Conservation (phyloP, 257 asterid species). For the Solanum chiquidenum region DNA sequence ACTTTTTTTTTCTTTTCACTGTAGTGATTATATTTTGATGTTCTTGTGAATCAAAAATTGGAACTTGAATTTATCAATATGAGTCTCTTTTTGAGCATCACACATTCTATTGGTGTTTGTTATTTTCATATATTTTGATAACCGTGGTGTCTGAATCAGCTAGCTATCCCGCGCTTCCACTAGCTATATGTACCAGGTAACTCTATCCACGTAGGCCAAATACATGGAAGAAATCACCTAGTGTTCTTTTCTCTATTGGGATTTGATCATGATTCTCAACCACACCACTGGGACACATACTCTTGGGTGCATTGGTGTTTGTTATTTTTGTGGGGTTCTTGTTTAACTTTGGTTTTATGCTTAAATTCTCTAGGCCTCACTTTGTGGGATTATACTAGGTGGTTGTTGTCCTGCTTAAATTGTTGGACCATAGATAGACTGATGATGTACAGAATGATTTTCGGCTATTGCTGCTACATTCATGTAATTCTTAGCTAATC, state of each 20-base stretch:
- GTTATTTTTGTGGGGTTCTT: neutral
- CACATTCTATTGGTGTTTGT: neutral
- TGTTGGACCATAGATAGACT: neutral
- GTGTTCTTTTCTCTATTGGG: neutral
- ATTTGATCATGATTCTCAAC: neutral
- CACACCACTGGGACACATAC: neutral
- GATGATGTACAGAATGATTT: neutral
- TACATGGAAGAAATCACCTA: neutral
- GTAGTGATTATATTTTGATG: neutral
- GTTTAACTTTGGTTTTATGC: neutral
- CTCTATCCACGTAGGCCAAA: neutral
- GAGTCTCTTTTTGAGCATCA: neutral
- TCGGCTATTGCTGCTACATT: neutral
- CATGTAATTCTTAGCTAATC: neutral
- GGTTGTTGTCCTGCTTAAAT: neutral
- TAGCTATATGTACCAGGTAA: no score
- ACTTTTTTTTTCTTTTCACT: neutral
- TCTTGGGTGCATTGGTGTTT: neutral
- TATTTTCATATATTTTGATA: no score
- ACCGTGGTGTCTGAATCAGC: no score
- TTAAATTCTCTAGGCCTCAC: no score
- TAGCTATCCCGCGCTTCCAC: no score
- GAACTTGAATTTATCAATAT: neutral
- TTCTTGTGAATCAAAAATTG: neutral
- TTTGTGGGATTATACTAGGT: no score